Base-by-base conservation (phyloP, 116 monocot species). In the Cymodocea nodosa region DNA sequence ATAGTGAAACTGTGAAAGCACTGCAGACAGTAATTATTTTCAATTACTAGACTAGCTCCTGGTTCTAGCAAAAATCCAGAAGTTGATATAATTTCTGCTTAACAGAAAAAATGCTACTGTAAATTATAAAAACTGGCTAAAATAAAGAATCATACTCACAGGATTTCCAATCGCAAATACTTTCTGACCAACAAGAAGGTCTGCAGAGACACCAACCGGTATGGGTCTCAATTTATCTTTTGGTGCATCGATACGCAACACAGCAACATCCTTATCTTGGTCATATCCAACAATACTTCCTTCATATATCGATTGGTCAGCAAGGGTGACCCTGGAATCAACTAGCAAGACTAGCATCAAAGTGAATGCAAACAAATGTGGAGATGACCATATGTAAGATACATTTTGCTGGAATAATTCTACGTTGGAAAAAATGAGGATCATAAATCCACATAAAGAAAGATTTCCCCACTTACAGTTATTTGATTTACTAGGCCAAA, bases 121-220 rank as follows among this genome's bases (percentile, higher is more conserved):
- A 44, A 44, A 51, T 11, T 35, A n/a, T 7, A 64, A 51, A 6
- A 8, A 44, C 0, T 44, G 44, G 44, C 12, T 12, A 44, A 44
- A 44, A 44, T 4, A 10, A 8, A 44, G 44, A 12, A 44, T 22
- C 44, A 62, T 36, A 85, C 91, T 85, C 67, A 97, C 97, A 64
- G 97, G 97, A 82, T 97, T 97, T 77, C 97, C 97, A 73, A 97
- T 97, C 54, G 97, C 97, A 71, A 64, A 97, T 15, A 97, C 97
- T 82, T 97, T 97, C 78, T 97, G 91, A 61, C 97, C 97, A 37
- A 97, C 97, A 53, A 90, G 80, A 50, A 97, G 79, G 53, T 97
- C 88, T 49, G 91, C 83, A 59, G 97, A 97, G 17, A 97, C 56
- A 11, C 97, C 97, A 59, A 97, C 50, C 44, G 97, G 97, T 63